Evolutionary conservation across 225 moss, liverwort and hornwort species (phyloP).

Genomic region (Sphagnum contortum): DNA sequence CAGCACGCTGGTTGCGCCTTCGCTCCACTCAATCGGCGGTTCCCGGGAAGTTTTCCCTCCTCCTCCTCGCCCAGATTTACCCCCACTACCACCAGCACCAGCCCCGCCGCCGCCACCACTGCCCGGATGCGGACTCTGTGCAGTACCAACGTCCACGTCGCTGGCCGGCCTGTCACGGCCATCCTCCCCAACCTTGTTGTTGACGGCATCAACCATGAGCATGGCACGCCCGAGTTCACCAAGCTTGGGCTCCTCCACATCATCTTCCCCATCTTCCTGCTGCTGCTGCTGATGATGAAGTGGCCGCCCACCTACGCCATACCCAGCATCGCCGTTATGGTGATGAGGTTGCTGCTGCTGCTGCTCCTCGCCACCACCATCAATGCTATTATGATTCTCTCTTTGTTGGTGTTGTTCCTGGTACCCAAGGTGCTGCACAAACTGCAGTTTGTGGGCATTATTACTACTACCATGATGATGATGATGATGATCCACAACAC

Average conservation of each 20-base stretch:
- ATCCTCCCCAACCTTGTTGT: constrained; percentile 6
- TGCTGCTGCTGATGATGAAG: constrained; percentile 8
- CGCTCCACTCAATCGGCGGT: constrained; percentile 45
- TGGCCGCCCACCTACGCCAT: constrained; percentile 15
- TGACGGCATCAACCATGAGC: constrained; percentile 25
- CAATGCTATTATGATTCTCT: neutral
- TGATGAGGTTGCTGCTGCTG: neutral
- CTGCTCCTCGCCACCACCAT: neutral
- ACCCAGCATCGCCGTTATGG: constrained; percentile 23
- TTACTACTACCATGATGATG: no score
- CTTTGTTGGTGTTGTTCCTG: neutral
- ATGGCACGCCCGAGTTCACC: constrained; percentile 21
- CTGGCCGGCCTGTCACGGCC: constrained; percentile 24
- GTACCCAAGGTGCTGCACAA: no score
- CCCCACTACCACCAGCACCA: no score
- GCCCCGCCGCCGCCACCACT: no score
- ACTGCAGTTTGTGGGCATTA: no score
- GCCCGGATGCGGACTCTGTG: constrained; percentile 26
- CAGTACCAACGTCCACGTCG: constrained; percentile 33
- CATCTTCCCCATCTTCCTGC: constrained; percentile 10
- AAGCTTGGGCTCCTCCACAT: constrained; percentile 21
- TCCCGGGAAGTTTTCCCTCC: constrained; percentile 21
- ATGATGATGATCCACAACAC: no score
- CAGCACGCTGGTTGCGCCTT: constrained; percentile 31
- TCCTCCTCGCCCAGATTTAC: constrained; percentile 16